These are phyloP conservation scores for Ophiostoma novo-ulmi DNA, from an alignment of 2,329 filamentous ascomycete species.

Conservation along the genomic window DNA sequence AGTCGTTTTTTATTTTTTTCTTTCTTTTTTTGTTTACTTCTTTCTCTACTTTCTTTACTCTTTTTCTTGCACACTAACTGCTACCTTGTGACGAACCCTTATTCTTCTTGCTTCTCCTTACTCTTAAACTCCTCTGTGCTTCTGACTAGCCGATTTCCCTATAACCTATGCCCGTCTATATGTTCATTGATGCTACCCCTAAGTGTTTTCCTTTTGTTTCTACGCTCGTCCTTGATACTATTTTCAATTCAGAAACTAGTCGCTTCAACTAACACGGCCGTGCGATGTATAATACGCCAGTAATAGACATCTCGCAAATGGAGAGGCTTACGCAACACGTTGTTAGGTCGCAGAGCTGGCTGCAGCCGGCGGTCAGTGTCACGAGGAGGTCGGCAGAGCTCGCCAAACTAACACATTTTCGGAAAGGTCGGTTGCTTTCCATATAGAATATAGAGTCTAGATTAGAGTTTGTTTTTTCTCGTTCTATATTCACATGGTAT, in stretches of 20 bases:
- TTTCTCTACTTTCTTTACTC: background rate
- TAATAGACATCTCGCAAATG: background rate
- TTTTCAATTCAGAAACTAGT: background rate
- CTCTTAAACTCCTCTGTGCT: background rate
- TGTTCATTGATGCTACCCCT: background rate
- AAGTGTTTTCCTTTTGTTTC: background rate
- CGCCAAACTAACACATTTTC: background rate
- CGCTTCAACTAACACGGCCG: background rate
- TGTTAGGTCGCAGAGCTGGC: background rate
- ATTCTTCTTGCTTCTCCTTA: background rate
- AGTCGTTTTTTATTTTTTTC: background rate
- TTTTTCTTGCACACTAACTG: background rate
- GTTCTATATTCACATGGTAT: background rate
- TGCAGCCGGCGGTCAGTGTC: background rate
- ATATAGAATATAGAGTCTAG: background rate
- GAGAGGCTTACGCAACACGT: constrained; percentile 5
- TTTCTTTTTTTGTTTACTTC: background rate
- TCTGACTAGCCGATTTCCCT: background rate
- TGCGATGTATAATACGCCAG: background rate
- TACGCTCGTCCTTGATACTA: background rate
- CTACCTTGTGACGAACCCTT: background rate
- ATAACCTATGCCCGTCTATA: background rate
- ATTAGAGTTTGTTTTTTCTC: background rate
- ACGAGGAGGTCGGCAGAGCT: background rate
- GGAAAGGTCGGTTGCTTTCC: background rate